Base-by-base conservation (phyloP, 495 filamentous ascomycete species). In the Hyaloscypha finlandica region DNA sequence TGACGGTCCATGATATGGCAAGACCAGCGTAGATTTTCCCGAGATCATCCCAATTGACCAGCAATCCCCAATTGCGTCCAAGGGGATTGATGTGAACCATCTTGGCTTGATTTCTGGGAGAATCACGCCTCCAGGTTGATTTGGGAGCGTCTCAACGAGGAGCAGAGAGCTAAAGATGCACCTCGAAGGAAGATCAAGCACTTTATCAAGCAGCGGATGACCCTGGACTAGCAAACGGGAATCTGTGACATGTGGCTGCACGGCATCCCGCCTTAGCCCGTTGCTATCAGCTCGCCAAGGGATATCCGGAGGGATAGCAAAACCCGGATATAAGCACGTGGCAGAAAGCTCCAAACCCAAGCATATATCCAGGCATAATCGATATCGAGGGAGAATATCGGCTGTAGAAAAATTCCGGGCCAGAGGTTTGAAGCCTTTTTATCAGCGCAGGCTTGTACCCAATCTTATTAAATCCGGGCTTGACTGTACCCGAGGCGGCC, bases 1-100 rank as follows among this genome's bases (percentile, higher is more conserved):
- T 64, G 42, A 79, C 54, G 0, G 87, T 89, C 86, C 88, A 90
- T 64, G 84, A 68, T 53, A 80, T 77, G 63, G 76, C 77, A 51
- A 83, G 75, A 68, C 71, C 68, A 29, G 81, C 73, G 65, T 83
- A 86, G 63, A 77, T 70, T 30, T 73, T 77, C 63, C 81, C 83
- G 16, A 84, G 69, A 20, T 19, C 64, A 66, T 85, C 82, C 74
- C 67, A 77, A 48, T 75, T 75, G 4, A 67, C 57, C 31, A 31
- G 22, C 12, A 31, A 19, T 8, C 58, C 64, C 64, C 64, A 67
- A 31, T 67, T 67, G 45, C 58, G 64, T 22, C 64, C 64, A 20
- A 67, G 64, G 9, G 64, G 64, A 42, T 67, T 67, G 39, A 61
- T 25, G 3, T 57, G 25, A 39, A 55, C 53, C 63, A 65, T 65